These are phyloP conservation scores for Hyparrhenia diplandra DNA, from an alignment of 176 grass and related monocot genomes.

Conservation along the genomic window DNA sequence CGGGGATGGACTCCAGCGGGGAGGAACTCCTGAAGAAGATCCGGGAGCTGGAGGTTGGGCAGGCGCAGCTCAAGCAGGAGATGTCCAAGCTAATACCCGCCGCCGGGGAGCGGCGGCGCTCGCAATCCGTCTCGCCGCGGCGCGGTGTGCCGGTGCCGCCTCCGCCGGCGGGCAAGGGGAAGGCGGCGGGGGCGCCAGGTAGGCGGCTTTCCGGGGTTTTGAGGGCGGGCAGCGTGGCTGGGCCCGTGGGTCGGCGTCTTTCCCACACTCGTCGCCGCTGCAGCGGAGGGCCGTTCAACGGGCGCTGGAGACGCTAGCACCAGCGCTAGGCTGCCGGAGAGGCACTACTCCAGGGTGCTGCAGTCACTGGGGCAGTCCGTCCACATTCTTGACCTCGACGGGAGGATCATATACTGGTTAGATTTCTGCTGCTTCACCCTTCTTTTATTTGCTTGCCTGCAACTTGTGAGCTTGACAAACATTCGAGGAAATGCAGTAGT, in stretches of 20 bases:
- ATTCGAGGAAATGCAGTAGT: background rate
- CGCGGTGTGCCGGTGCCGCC: slow-evolving; percentile 17
- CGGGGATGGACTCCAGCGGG: slow-evolving; percentile 46
- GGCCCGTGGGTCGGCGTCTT: slow-evolving; percentile 54
- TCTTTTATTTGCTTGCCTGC: background rate
- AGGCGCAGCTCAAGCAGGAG: slow-evolving; percentile 75
- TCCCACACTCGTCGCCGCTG: slow-evolving; percentile 47
- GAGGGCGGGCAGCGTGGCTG: slow-evolving; percentile 23
- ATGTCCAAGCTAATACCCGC: slow-evolving; percentile 57
- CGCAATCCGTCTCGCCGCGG: slow-evolving; percentile 77
- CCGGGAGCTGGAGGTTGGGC: slow-evolving; percentile 62
- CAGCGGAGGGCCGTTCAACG: slow-evolving; percentile 48
- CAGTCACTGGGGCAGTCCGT: slow-evolving; percentile 87
- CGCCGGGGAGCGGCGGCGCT: slow-evolving; percentile 39
- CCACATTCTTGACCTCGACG: slow-evolving; percentile 80
- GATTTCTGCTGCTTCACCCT: slow-evolving; percentile 23
- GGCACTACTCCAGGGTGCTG: slow-evolving; percentile 63
- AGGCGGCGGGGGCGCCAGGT: background rate
- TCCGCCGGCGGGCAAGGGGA: background rate
- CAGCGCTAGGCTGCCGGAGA: slow-evolving; percentile 52
- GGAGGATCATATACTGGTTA: slow-evolving; percentile 93
- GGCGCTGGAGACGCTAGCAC: slow-evolving; percentile 4
- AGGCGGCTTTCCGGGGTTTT: slow-evolving; percentile 27
- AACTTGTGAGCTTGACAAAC: background rate
- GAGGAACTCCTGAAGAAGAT: slow-evolving; percentile 91